Evolutionary conservation across 1,139 yeast genomes (phyloP).

Genomic region (Diutina pseudorugosa): DNA sequence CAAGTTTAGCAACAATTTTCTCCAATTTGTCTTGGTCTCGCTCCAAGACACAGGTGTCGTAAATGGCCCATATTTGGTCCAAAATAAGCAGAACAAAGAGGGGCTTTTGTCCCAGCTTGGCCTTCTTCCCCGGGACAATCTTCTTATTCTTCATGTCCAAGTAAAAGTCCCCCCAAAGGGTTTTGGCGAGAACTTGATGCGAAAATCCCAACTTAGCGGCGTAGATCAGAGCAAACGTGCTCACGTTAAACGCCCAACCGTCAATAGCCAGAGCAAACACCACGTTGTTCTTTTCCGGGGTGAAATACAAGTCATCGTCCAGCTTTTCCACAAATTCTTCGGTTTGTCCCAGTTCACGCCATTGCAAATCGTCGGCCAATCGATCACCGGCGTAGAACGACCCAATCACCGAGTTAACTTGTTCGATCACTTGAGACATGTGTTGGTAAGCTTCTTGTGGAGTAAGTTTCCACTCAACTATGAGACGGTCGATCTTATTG

Average conservation of each 20-base stretch:
- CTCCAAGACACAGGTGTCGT: conserved; percentile 54
- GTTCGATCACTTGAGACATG: conserved; percentile 68
- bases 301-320: conserved; percentile 78
- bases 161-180: conserved; percentile 93
- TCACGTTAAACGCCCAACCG: conserved; percentile 95
- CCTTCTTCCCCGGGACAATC: conserved; percentile 47
- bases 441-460: conserved; percentile 83
- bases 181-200: conserved; percentile 64
- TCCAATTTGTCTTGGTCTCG: conserved; percentile 61
- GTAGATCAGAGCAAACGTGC: conserved; percentile 80
- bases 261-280: conserved; percentile 90
- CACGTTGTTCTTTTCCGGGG: conserved; percentile 85
- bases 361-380: conserved; percentile 77
- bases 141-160: conserved; percentile 85
- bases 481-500: conserved; percentile 82
- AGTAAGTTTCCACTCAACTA: conserved; percentile 69
- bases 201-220: conserved; percentile 80
- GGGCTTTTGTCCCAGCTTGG: conserved; percentile 51
- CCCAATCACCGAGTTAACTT: conserved; percentile 90
- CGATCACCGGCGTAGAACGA: conserved; percentile 89
- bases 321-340: conserved; percentile 62
- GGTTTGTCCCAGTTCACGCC: conserved; percentile 55
- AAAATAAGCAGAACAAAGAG: conserved; percentile 78
- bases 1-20: conserved; percentile 62
- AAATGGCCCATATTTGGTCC: conserved; percentile 89